Evolutionary conservation across 148 eudicot species (phyloP).

Genomic region (Mesembryanthemum crystallinum): DNA sequence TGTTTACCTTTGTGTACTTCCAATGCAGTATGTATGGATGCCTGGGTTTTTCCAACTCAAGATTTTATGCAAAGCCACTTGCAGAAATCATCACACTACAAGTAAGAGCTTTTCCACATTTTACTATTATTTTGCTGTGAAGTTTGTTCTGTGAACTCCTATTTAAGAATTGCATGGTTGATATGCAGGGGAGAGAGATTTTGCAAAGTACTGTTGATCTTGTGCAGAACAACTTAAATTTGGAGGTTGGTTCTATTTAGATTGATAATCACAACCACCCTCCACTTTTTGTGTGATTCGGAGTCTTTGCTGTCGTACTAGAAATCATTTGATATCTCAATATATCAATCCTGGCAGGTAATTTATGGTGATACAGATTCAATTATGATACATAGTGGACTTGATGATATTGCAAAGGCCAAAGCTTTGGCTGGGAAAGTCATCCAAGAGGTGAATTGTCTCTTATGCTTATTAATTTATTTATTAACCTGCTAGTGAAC

Average conservation of each 20-base stretch:
- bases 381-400: conserved; percentile 95
- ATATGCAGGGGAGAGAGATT: conserved; percentile 90
- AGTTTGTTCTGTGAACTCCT: not conserved
- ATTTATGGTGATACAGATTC: conserved; percentile 99
- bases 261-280: conserved; percentile 8
- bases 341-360: conserved; percentile 50
- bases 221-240: conserved; percentile 78
- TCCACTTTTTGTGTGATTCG: not conserved
- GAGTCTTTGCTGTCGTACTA: not conserved
- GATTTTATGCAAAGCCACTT: conserved; percentile 96
- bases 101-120: conserved; percentile 31
- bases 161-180: conserved; percentile 12
- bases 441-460: conserved; percentile 66
- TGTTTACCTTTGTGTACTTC: conserved; percentile 18
- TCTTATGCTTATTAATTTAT: not conserved
- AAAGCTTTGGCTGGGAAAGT: conserved; percentile 76
- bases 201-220: conserved; percentile 93
- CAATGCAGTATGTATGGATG: conserved; percentile 96
- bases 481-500: not conserved
- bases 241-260: conserved; percentile 58
- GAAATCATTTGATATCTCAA: not conserved
- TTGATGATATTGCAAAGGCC: conserved; percentile 82
- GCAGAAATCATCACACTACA: conserved; percentile 91
- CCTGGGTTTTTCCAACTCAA: conserved; percentile 90
- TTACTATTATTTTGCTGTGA: not conserved